Evolutionary conservation across 129 eudicot genomes (phyloP).

Genomic region (Flaveria linearis): DNA sequence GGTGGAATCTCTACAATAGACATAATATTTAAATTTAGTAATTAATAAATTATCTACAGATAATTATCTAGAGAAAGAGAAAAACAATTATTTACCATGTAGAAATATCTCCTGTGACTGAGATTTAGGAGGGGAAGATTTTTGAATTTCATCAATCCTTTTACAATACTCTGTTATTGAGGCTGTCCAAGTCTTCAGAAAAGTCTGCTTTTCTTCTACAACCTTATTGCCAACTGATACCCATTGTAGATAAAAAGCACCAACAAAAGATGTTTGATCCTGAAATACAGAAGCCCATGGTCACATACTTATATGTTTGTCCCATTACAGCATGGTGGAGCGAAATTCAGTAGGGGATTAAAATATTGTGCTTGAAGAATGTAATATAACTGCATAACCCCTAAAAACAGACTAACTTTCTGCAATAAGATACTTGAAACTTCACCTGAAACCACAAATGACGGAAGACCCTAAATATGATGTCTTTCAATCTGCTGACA

Average conservation of each 20-base stretch:
- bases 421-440: conserved; percentile 50
- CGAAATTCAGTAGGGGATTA: neutral
- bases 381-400: conserved; percentile 5
- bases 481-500: conserved; percentile 60
- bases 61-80: neutral
- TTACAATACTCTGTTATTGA: conserved; percentile 49
- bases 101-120: conserved; percentile 46
- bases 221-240: conserved; percentile 29
- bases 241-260: conserved; percentile 44
- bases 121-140: conserved; percentile 43
- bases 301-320: conserved; percentile 19
- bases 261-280: conserved; percentile 50
- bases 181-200: conserved; percentile 49
- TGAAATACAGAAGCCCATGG: conserved; percentile 42
- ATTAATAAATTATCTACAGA: conserved; percentile 12
- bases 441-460: conserved; percentile 87
- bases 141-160: conserved; percentile 44
- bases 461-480: conserved; percentile 59
- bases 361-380: conserved; percentile 12
- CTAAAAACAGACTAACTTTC: conserved; percentile 18
- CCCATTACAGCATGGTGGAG: conserved; percentile 18
- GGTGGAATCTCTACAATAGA: conserved; percentile 62
- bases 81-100: conserved; percentile 48
- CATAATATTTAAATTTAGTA: conserved; percentile 19
- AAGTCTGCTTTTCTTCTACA: conserved; percentile 33